Base-by-base conservation (phyloP, 257 asterid species). In the Handroanthus guayacan region DNA sequence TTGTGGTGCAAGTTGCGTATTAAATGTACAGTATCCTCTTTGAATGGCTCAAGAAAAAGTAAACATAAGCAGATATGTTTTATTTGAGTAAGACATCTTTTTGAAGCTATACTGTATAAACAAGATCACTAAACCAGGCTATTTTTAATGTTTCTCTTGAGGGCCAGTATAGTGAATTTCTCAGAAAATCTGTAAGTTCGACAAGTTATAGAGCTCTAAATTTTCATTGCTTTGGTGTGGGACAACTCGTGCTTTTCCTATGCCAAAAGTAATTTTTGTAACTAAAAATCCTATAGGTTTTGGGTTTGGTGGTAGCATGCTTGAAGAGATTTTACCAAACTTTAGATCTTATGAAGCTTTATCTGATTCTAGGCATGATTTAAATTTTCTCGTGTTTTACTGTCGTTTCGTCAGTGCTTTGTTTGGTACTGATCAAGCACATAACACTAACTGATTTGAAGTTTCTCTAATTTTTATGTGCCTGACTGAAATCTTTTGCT, bases 1-100 rank as follows among this genome's bases (percentile, higher is more conserved):
- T 56, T 43, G 17, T 17, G 75, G 75, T 25, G 67, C 20, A 44
- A 62, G 52, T 76, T 75, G 37, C 58, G 57, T 63, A 58, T 73
- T 61, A 44, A 5, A 36, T 56, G 16, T 55, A 5, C 18, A 13
- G 55, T 73, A 41, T 54, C 70, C 70, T n/a, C 64, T 58, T 43
- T 71, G 57, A 71, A 25, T 4, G 76, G 43, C 75, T 51, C 64
- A 47, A 63, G 56, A 54, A 69, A 73, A 69, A 36, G 41, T 25
- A 63, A 47, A 47, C 51, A 63, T 50, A 18, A 38, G 17, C 54
- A 48, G 57, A 13, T 38, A 18, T 12, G 17, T 67, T 72, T 20
- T 64, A 39, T 63, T 41, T 36, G 69, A 51, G 8, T 43, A 25
- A 55, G 43, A 20, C 43, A 43, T 67, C 6, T n/a, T 51, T 36